phyloP scores from a whole-genome alignment of 768 basidiomycete species.

The Boletus rubescentipes region DNA sequence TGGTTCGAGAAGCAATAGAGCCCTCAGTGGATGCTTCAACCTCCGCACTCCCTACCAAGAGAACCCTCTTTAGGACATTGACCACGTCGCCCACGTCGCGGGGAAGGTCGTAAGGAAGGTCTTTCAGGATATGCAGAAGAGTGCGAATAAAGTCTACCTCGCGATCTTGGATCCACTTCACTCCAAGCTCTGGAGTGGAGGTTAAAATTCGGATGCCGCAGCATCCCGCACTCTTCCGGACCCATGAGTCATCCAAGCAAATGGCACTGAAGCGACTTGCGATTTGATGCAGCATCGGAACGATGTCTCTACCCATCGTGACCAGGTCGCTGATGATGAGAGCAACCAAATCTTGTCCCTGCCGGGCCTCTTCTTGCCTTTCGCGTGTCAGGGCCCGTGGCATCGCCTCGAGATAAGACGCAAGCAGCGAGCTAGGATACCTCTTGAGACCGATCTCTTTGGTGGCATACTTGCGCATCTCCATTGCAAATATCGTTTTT shows the following conservation, averaged over 20 bases:
- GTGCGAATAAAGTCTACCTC: conserved; percentile 90
- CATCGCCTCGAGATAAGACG: conserved; percentile 77
- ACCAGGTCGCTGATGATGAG: conserved; percentile 69
- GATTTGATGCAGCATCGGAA: conserved; percentile 75
- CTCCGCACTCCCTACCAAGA: conserved; percentile 58
- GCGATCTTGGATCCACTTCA: conserved; percentile 80
- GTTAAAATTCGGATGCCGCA: conserved; percentile 82
- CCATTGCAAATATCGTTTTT: conserved; percentile 68
- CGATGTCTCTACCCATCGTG: conserved; percentile 52
- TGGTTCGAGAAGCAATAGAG: conserved; percentile 44
- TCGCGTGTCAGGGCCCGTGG: conserved; percentile 74
- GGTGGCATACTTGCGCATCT: conserved; percentile 60
- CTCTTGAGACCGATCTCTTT: conserved; percentile 54
- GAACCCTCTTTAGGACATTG: conserved; percentile 68
- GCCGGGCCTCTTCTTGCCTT: conserved; percentile 55
- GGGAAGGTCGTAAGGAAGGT: conserved; percentile 88
- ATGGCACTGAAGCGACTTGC: conserved; percentile 80
- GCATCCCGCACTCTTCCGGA: conserved; percentile 86
- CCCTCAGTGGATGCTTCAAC: conserved; percentile 47
- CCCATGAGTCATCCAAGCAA: conserved; percentile 91
- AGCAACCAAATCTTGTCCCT: conserved; percentile 59
- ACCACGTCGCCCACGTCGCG: conserved; percentile 76
- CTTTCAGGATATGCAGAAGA: conserved; percentile 88
- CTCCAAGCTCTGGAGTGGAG: conserved; percentile 63
- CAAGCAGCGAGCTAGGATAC: conserved; percentile 56